phyloP scores from a whole-genome alignment of 352 stramenopile species.

The Phytophthora cactorum region DNA sequence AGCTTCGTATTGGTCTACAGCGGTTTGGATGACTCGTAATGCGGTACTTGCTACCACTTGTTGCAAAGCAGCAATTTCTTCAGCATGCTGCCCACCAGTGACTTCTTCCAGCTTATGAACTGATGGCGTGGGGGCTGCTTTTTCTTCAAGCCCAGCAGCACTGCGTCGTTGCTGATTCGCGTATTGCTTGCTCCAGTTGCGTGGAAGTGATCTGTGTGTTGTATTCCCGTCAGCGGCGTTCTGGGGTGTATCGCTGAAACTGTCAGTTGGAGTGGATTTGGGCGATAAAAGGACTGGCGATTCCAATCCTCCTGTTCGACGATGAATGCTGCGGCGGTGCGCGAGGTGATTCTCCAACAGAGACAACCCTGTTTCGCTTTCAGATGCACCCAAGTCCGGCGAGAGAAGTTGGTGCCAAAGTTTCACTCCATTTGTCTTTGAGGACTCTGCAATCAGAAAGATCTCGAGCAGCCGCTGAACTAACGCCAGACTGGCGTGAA shows the following conservation, averaged over 20 bases:
- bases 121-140: slow-evolving; percentile 1
- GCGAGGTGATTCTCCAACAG: slow-evolving; percentile 63
- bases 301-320: slow-evolving; percentile 32
- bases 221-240: slow-evolving; percentile 13
- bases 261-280: slow-evolving; percentile 25
- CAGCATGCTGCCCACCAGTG: slow-evolving; percentile 6
- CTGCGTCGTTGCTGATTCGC: slow-evolving; percentile 35
- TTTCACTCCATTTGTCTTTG: neutral
- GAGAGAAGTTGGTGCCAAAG: slow-evolving; percentile 59
- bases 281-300: neutral
- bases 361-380: slow-evolving; percentile 50
- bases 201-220: slow-evolving; percentile 47
- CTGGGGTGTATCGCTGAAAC: slow-evolving; percentile 14
- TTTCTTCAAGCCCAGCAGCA: slow-evolving; percentile 31
- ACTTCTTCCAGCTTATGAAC: neutral
- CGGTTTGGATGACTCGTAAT: slow-evolving; percentile 49
- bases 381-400: slow-evolving; percentile 46
- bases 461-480: slow-evolving; percentile 63
- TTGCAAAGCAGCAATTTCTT: slow-evolving; percentile 45
- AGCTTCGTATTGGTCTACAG: slow-evolving; percentile 61
- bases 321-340: slow-evolving; percentile 54
- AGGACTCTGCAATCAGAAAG: slow-evolving; percentile 50
- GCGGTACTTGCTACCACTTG: slow-evolving; percentile 46
- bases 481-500: slow-evolving; percentile 61
- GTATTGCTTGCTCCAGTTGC: slow-evolving; percentile 75